Evolutionary conservation across 345 rosid genomes (phyloP), one percentile per base, ranked within the genome.

Genomic region (Linum lewisii): DNA sequence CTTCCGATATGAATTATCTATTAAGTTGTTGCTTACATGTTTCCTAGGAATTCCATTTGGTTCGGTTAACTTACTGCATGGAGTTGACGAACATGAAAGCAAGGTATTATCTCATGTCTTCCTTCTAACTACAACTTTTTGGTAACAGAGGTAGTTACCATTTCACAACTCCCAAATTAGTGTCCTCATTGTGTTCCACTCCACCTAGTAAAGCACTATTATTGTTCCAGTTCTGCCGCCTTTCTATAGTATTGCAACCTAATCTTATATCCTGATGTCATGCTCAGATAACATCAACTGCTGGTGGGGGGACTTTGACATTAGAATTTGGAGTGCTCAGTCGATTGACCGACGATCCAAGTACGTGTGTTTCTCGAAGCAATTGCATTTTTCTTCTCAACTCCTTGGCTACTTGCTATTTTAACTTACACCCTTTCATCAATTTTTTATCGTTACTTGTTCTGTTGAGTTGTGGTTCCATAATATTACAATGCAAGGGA

Each of bases 261-360:
- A 34, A 6, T 34, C 38, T 11, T 34, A 11, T 34, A 34, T 11
- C 0, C 47, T 11, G 47, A 21, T 52, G 20, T 52, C 57, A 37
- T 67, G 59, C 75, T 63, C 72, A 93, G 99, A 81, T 93, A 73
- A 93, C 99, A 54, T 89, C 97, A 60, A 93, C 99, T 10, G 99
- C 99, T 50, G 99, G 99, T 66, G 99, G 99, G 60, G 99, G 95
- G 73, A 93, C 99, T 21, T 75, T 93, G 81, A 89, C 95, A 34
- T 82, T 93, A 74, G 99, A 93, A 79, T 93, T 93, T 57, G 97
- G 95, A 54, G 77, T 87, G 65, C 91, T 93, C 42, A 93, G 95
- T 67, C 87, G 87, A 63, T 81, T 93, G 79, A 89, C 95, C 66
- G 85, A 93, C 73, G 86, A 93, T 75, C 95, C 97, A 36, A 85